Evolutionary conservation across 2,329 filamentous ascomycete genomes (phyloP).

Genomic region (Didymella keratinophila): DNA sequence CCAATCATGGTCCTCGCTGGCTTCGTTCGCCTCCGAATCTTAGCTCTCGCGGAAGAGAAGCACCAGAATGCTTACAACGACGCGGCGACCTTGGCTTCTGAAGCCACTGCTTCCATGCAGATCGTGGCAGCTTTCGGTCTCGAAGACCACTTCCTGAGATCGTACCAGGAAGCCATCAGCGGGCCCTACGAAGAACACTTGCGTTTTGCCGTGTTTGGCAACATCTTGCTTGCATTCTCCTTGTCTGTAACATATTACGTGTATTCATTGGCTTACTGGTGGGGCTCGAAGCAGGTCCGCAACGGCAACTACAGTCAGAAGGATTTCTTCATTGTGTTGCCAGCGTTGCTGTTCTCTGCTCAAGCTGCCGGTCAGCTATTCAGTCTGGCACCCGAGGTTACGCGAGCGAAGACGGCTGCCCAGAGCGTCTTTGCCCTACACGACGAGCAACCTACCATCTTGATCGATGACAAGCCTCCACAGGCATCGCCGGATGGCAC

Average conservation of each 20-base stretch:
- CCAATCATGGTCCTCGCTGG: constrained; percentile 58
- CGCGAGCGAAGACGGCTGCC: constrained; percentile 55
- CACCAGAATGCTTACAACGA: constrained; percentile 71
- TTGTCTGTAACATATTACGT: constrained; percentile 58
- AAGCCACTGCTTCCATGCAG: constrained; percentile 71
- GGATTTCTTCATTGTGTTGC: constrained; percentile 57
- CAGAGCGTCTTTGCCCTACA: constrained; percentile 54
- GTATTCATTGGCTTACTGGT: constrained; percentile 60
- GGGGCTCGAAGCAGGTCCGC: constrained; percentile 55
- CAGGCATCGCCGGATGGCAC: background rate
- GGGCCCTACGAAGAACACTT: constrained; percentile 52
- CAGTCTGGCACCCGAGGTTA: constrained; percentile 56
- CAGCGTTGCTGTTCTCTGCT: constrained; percentile 57
- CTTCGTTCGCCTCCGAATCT: constrained; percentile 56
- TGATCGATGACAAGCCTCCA: constrained; percentile 25
- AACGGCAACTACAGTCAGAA: constrained; percentile 52
- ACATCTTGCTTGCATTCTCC: constrained; percentile 55
- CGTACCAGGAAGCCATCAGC: constrained; percentile 50
- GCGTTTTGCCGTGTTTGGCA: constrained; percentile 52
- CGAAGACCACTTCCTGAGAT: constrained; percentile 50
- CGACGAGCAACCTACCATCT: constrained; percentile 51
- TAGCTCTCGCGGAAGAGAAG: constrained; percentile 67
- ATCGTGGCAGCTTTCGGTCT: constrained; percentile 60
- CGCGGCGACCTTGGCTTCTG: constrained; percentile 70
- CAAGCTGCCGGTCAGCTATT: constrained; percentile 58